Conservation (phyloP, 768 basidiomycete genomes). For the Lyophyllum semitale region DNA sequence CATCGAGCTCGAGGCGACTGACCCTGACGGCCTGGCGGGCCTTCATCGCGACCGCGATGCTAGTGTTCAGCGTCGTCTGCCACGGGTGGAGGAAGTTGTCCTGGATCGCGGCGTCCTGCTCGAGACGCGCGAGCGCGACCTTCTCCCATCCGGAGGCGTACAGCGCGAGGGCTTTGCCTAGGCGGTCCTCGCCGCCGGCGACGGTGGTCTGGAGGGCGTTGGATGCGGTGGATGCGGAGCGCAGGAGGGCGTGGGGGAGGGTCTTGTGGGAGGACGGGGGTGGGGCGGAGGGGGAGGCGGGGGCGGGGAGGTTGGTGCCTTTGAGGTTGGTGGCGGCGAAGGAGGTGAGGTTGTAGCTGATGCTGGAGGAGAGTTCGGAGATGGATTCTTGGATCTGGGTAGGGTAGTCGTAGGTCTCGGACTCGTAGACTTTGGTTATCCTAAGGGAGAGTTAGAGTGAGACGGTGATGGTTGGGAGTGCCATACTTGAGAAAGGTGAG, state of each 20-base stretch:
- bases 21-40: conserved; percentile 81
- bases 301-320: conserved; percentile 83
- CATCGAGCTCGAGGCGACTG: conserved; percentile 85
- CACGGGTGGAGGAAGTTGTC: conserved; percentile 75
- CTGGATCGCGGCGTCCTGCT: conserved; percentile 77
- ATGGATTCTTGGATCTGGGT: conserved; percentile 85
- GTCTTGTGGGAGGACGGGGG: conserved; percentile 85
- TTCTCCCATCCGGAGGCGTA: conserved; percentile 87
- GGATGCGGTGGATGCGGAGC: conserved; percentile 71
- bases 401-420: conserved; percentile 89
- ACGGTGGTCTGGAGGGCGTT: conserved; percentile 45
- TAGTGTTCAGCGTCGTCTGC: conserved; percentile 84
- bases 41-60: conserved; percentile 89
- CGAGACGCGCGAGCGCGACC: conserved; percentile 71
- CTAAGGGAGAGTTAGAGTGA: conserved; percentile 34
- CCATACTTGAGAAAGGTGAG: conserved; percentile 76
- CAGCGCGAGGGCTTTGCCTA: conserved; percentile 74
- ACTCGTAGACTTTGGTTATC: conserved; percentile 87
- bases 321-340: conserved; percentile 89
- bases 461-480: background rate
- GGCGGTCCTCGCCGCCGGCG: conserved; percentile 55
- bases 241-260: conserved; percentile 89
- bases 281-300: conserved; percentile 54
- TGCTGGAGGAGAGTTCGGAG: conserved; percentile 66
- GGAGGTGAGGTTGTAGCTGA: conserved; percentile 75